These are phyloP conservation scores for Suhomyces taliae DNA, from an alignment of 1,139 yeast genomes.

Conservation along the genomic window DNA sequence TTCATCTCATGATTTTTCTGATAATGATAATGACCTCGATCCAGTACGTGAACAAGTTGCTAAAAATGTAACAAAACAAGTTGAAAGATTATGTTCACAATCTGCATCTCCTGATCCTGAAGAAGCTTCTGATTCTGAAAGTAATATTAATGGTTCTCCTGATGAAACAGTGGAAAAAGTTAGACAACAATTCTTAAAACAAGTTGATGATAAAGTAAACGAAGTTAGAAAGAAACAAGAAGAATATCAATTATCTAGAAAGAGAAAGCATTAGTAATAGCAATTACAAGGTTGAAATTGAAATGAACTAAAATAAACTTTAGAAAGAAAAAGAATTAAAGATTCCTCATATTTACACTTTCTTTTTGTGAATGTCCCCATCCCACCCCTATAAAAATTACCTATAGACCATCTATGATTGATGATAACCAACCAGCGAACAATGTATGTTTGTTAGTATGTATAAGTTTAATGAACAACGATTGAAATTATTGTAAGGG, in stretches of 20 bases:
- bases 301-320: too few species aligned
- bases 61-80: conserved; percentile 23
- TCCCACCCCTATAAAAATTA: neutral
- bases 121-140: conserved; percentile 10
- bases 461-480: neutral
- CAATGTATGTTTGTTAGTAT: neutral
- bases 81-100: conserved; percentile 19
- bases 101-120: conserved; percentile 14
- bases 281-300: too few species aligned
- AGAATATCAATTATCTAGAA: conserved; percentile 11
- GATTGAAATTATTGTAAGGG: neutral
- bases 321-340: too few species aligned
- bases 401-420: neutral
- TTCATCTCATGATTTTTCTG: conserved; percentile 16
- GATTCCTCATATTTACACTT: neutral
- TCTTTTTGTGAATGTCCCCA: neutral
- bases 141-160: neutral
- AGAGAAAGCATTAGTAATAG: conserved; percentile 7
- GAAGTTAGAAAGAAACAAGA: conserved; percentile 15
- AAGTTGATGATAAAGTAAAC: conserved; percentile 23
- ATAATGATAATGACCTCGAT: conserved; percentile 16
- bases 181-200: conserved; percentile 21
- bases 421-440: neutral
- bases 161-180: conserved; percentile 19
- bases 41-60: conserved; percentile 24